Conservation (phyloP, 345 rosid species). For the Lepidium sativum region DNA sequence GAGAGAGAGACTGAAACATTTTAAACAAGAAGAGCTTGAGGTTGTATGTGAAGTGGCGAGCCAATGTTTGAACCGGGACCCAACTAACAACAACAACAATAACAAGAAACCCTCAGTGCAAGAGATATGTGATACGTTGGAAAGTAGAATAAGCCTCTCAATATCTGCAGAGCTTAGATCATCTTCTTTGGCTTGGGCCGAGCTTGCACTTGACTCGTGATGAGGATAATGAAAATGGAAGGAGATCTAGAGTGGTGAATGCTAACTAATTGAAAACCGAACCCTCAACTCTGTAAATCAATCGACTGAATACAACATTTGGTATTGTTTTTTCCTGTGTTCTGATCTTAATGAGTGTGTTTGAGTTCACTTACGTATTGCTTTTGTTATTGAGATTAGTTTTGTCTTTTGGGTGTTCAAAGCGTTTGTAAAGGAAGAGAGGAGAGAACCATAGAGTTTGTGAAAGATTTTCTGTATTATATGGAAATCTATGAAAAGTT, state of each 20-base stretch:
- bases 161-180: conserved; percentile 65
- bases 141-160: conserved; percentile 66
- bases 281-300: conserved; percentile 25
- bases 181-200: conserved; percentile 95
- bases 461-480: conserved; percentile 11
- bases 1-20: conserved; percentile 80
- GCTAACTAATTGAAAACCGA: conserved; percentile 26
- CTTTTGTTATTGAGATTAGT: conserved; percentile 11
- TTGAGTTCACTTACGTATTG: conserved; percentile 4
- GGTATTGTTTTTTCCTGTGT: neutral
- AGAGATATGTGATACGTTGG: conserved; percentile 52
- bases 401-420: conserved; percentile 3
- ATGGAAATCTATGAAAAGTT: conserved; percentile 4
- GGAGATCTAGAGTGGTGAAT: conserved; percentile 2
- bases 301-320: conserved; percentile 15
- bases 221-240: neutral
- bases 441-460: conserved; percentile 11
- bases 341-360: conserved; percentile 17
- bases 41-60: conserved; percentile 68
- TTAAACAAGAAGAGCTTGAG: conserved; percentile 61
- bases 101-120: conserved; percentile 43
- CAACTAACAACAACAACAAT: conserved; percentile 24
- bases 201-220: conserved; percentile 78
- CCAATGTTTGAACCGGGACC: conserved; percentile 56
- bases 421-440: conserved; percentile 25